phyloP scores from a whole-genome alignment of 495 filamentous ascomycete species.

The Penicillium pulvis region DNA sequence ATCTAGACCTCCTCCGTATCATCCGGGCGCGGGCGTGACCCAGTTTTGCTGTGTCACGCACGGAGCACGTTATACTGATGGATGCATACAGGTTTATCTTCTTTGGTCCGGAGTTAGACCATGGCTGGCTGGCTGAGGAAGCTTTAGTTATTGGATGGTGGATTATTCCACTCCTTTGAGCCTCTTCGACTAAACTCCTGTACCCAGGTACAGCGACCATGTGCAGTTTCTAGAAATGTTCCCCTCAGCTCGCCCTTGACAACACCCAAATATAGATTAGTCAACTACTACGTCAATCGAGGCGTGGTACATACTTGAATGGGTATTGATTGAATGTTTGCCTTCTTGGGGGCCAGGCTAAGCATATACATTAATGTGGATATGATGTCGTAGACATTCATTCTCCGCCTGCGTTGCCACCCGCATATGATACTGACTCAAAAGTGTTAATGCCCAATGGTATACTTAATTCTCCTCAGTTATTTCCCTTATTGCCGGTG shows the following conservation, averaged over 20 bases:
- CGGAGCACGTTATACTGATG: neutral
- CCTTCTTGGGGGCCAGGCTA: neutral
- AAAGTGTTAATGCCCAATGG: neutral
- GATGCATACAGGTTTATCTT: neutral
- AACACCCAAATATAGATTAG: neutral
- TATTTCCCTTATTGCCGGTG: neutral
- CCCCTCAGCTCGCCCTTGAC: neutral
- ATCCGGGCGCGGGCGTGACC: neutral
- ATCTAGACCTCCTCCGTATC: neutral
- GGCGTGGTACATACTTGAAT: neutral
- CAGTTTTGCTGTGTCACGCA: neutral
- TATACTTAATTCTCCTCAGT: neutral
- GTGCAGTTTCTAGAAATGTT: neutral
- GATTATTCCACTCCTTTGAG: neutral
- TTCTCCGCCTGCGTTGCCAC: neutral
- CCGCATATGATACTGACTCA: neutral
- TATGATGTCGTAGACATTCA: conserved; percentile 1
- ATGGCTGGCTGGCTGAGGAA: neutral
- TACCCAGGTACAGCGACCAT: neutral
- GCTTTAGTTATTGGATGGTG: neutral
- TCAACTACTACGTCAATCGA: neutral
- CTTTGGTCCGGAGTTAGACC: neutral
- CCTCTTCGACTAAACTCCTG: neutral
- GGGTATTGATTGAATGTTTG: neutral
- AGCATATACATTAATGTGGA: neutral